Conservation (phyloP, 139 green algal species). For the Nannochloris sp. region DNA sequence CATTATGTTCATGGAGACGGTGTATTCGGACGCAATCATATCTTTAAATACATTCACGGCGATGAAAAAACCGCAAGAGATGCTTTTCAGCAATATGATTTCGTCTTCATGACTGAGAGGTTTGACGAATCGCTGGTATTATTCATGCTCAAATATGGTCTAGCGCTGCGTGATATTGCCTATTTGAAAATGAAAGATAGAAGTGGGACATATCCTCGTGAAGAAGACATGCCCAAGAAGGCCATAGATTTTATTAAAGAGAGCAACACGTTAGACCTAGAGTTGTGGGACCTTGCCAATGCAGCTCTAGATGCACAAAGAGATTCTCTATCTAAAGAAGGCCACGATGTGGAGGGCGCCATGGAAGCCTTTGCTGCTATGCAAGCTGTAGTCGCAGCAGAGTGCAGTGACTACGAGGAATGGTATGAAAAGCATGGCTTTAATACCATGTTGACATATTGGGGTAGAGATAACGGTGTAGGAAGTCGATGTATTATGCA, state of each 20-base stretch:
- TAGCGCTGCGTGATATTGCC: background rate
- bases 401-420: background rate
- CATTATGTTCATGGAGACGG: background rate
- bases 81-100: conserved; percentile 1
- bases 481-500: no score
- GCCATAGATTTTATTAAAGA: background rate
- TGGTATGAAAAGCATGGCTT: background rate
- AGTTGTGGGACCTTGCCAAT: background rate
- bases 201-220: background rate
- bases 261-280: background rate
- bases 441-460: background rate
- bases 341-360: background rate
- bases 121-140: background rate
- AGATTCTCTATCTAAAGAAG: background rate
- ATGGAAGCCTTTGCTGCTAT: background rate
- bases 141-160: background rate
- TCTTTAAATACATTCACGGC: background rate
- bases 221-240: background rate
- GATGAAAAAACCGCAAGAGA: background rate
- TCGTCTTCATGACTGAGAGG: conserved; percentile 2
- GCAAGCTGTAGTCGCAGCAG: background rate
- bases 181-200: background rate
- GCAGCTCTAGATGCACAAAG: background rate
- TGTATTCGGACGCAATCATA: background rate
- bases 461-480: background rate